Evolutionary conservation across 2,329 filamentous ascomycete genomes (phyloP), one percentile per base, ranked within the genome.

Genomic region (Endoconidiophora polonica): DNA sequence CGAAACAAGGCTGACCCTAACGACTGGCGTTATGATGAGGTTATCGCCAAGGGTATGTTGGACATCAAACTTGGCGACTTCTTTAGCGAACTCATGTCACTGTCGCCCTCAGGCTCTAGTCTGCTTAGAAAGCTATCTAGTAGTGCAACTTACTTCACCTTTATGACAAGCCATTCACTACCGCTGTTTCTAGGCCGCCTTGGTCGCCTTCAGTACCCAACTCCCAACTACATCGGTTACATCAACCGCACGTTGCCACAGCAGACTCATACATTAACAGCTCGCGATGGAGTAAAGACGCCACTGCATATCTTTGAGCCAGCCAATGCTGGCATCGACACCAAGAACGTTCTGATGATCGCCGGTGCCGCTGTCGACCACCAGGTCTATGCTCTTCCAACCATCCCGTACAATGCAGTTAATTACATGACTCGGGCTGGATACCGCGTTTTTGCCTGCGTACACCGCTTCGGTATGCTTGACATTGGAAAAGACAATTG

Each of bases 361-460:
- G 76, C 77, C 0, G 78, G 77, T 18, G 76, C 76, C 0, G 67
- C 73, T 1, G 77, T 81, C 1, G 74, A 80, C 58, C 73, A 81
- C 56, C 71, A 76, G 54, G 77, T 81, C 48, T 81, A 68, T 54
- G 70, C 77, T 0, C 65, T 79, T 24, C 76, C 77, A 2, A 81
- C 77, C 2, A 77, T 81, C 49, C 67, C 69, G n/a, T 71, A 70
- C 55, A 80, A 81, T 58, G 68, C 75, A 0, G 69, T 81, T 54
- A 76, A 80, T 58, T 79, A 79, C 62, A 74, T 81, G 59, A 73
- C 68, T 2, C 64, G 69, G 1, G 72, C 70, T 0, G 78, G 78
- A 6, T 79, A 81, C 61, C 68, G 72, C 4, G 72, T 78, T 16
- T 80, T 74, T 56, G 62, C 77, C 3, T 62, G 69, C 0, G 73